These are phyloP conservation scores for Populus pruinosa DNA, from an alignment of 345 rosid genomes.

Conservation along the genomic window DNA sequence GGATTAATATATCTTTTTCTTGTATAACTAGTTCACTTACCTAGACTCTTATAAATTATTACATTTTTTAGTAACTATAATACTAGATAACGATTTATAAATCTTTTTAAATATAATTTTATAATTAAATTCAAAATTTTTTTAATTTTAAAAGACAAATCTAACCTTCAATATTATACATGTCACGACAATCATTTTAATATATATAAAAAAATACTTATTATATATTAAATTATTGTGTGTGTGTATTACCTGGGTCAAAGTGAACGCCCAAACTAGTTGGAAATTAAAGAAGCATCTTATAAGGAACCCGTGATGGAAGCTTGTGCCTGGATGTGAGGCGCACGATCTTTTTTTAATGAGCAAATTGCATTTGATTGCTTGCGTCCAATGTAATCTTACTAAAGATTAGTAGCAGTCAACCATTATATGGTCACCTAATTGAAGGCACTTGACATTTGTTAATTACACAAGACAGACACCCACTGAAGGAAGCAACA, in stretches of 20 bases:
- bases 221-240: too few species aligned
- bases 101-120: too few species aligned
- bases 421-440: not conserved
- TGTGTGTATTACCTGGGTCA: too few species aligned
- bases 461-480: not conserved
- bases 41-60: too few species aligned
- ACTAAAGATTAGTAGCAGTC: not conserved
- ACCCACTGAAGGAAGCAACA: not conserved
- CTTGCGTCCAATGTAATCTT: not conserved
- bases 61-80: too few species aligned
- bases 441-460: not conserved
- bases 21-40: accelerated
- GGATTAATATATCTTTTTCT: accelerated
- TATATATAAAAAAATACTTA: too few species aligned
- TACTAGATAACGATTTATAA: accelerated
- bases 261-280: too few species aligned
- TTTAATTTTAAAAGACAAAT: accelerated
- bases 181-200: too few species aligned
- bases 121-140: accelerated
- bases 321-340: not conserved
- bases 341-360: not conserved
- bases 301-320: not conserved
- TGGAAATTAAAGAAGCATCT: not conserved
- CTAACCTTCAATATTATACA: too few species aligned
- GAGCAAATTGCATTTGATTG: not conserved